Evolutionary conservation across 257 asterid species (phyloP), one percentile per base, ranked within the genome.

Genomic region (Perilla frutescens): DNA sequence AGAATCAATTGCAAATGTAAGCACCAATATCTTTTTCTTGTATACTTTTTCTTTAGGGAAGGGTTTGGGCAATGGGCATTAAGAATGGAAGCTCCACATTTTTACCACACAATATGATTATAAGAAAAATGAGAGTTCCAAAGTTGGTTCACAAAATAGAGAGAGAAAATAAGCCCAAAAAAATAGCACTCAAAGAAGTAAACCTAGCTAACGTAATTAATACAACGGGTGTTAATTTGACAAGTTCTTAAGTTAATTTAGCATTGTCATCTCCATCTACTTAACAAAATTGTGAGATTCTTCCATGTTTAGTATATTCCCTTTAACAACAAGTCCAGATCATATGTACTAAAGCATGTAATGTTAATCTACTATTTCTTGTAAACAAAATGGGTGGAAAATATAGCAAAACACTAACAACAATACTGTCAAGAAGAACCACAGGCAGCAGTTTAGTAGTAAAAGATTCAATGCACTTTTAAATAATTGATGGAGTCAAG

Each of bases 401-500:
- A 65, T 11, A 51, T 55, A 63, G 36, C 13, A 41, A 31, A 64
- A 69, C 41, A 59, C 62, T 66, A 59, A 76, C 49, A 68, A 48
- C 63, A 66, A 40, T 76, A 39, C 76, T 4, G 44, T 70, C 31
- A 49, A 63, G 20, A 71, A 57, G 41, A 67, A 76, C 62, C 72
- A 67, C 62, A 56, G 15, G 11, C 51, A 43, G 64, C 34, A 70
- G 8, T 7, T 31, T 6, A 60, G 41, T 39, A 41, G 34, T 45
- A 69, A 56, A 37, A 43, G 40, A 70, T 6, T 50, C 34, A 26
- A 8, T 14, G 58, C 12, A 76, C n/a, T 13, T 69, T 7, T 11
- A 50, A 36, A 12, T 51, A 41, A 45, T 32, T 40, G 20, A 29
- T 62, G 71, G 71, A 55, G 62, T 51, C 37, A 61, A 44, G 40